Evolutionary conservation across 2,329 filamentous ascomycete species (phyloP), one percentile per base, ranked within the genome.

Genomic region (Fusarium virguliforme): DNA sequence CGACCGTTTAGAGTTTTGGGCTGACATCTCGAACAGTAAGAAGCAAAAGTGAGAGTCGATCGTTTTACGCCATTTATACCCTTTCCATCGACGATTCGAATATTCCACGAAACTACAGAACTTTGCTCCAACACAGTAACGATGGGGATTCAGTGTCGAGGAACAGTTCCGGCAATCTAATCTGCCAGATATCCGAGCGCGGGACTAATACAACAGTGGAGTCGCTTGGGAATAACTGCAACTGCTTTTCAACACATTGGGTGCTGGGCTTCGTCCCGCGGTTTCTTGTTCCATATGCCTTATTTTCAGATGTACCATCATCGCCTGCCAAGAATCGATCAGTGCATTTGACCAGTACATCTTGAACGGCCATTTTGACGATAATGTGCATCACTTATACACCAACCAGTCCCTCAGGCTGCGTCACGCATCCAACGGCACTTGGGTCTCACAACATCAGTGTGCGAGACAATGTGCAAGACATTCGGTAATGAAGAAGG

Each of bases 21-120:
- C 73, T 76, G 30, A 76, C 54, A 35, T 4, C 30, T n/a, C 30
- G 8, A 38, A 13, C 46, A 76, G 70, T 43, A 76, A 76, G 57
- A 75, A 76, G 64, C 65, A 41, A 65, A 76, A 75, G 51, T 76
- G 60, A 67, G 15, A 53, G 34, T 35, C 40, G 37, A 40, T 34
- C 18, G 12, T 28, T 53, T 37, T 26, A 58, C 32, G 41, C 61
- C 43, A 60, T 34, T 41, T 32, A 56, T 37, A 56, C 37, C 40
- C 28, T 28, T 63, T 46, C 34, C 28, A 32, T n/a, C 15, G 35
- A 41, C 53, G 35, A 22, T 35, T 60, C 56, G 37, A 58, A 48
- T 48, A 40, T 30, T 37, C 38, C 22, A 48, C 43, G 43, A 58
- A 53, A 57, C n/a, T 51, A 60, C 57, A 32, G 8, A 22, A 43